These are phyloP conservation scores for Talaromyces rugulosus DNA, from an alignment of 2,329 filamentous ascomycete genomes.

Conservation along the genomic window DNA sequence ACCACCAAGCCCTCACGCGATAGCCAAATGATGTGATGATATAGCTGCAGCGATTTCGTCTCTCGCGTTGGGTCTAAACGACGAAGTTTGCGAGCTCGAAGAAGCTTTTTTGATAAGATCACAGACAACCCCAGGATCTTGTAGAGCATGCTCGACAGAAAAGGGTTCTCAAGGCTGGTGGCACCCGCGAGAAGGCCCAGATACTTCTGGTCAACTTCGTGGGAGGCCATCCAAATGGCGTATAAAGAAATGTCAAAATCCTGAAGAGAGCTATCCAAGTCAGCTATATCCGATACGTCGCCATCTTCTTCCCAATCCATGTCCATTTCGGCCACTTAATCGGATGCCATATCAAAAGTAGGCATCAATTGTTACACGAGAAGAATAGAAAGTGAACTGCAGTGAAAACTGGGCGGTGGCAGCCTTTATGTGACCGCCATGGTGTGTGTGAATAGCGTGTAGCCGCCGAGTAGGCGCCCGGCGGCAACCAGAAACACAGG, in stretches of 20 bases:
- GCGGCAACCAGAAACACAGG: conserved; percentile 8
- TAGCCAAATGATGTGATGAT: conserved; percentile 92
- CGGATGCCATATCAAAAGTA: neutral
- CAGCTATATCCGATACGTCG: conserved; percentile 21
- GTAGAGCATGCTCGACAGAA: conserved; percentile 73
- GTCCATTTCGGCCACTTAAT: neutral
- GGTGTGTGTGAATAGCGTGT: neutral
- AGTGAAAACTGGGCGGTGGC: neutral
- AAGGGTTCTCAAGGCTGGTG: conserved; percentile 70
- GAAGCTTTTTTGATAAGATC: conserved; percentile 77
- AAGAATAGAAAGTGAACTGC: neutral
- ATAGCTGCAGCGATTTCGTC: conserved; percentile 75
- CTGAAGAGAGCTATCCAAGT: conserved; percentile 24
- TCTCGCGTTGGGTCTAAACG: conserved; percentile 74
- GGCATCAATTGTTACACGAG: neutral
- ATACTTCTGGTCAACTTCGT: conserved; percentile 96
- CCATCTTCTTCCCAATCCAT: neutral
- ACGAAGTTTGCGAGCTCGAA: conserved; percentile 77
- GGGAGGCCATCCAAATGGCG: conserved; percentile 74
- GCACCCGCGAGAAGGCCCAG: conserved; percentile 81
- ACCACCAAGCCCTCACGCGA: conserved; percentile 85
- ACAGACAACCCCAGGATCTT: conserved; percentile 89
- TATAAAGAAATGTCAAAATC: conserved; percentile 28
- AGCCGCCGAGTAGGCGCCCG: conserved; percentile 12
- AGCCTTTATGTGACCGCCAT: conserved; percentile 1